These are phyloP conservation scores for Omphalea diandra DNA, from an alignment of 441 rosid species.

Conservation along the genomic window DNA sequence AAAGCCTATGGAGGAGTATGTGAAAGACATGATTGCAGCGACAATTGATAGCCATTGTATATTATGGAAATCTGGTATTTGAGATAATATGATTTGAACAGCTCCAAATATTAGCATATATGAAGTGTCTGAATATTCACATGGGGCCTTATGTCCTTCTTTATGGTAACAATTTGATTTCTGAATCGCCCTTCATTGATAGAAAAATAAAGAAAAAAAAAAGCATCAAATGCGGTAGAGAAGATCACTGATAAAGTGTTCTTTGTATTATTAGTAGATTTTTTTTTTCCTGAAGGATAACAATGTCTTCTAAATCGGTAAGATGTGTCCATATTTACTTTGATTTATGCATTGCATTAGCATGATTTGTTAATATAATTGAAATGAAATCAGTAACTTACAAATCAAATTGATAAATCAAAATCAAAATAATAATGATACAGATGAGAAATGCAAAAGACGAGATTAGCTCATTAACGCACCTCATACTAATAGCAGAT, in stretches of 20 bases:
- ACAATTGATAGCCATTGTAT: slow-evolving; percentile 53
- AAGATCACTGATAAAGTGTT: no score
- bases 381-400: not conserved
- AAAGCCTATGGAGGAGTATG: slow-evolving; percentile 60
- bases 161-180: slow-evolving; percentile 58
- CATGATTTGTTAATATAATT: no score
- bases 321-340: no score
- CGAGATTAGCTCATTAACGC: not conserved
- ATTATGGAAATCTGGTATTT: slow-evolving; percentile 56
- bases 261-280: no score
- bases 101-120: slow-evolving; percentile 53
- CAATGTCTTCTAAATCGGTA: no score
- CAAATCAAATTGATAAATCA: no score
- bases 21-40: slow-evolving; percentile 65
- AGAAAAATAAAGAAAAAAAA: not conserved
- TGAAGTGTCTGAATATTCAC: slow-evolving; percentile 34
- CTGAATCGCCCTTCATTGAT: slow-evolving; percentile 50
- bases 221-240: not conserved
- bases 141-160: slow-evolving; percentile 55
- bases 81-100: slow-evolving; percentile 50
- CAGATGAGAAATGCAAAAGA: not conserved
- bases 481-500: slow-evolving; percentile 51
- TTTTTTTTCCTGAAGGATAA: no score
- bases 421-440: no score
- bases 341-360: no score